Evolutionary conservation across 495 filamentous ascomycete genomes (phyloP).

Genomic region (Xanthoparmelia taractica): DNA sequence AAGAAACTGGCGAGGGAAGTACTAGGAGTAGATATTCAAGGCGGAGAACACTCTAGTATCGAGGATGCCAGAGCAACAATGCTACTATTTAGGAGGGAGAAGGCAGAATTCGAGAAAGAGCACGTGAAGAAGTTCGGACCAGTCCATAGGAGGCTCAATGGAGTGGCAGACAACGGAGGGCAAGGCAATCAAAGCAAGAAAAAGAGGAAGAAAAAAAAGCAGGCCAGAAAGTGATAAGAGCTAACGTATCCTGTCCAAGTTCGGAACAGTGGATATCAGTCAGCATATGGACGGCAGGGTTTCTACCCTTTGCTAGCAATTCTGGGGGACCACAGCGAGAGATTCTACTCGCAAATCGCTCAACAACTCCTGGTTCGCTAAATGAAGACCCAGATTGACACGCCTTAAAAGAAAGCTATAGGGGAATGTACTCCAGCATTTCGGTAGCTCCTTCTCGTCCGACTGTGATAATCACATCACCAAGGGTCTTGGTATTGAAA

Average conservation of each 20-base stretch:
- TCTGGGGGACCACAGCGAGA: neutral
- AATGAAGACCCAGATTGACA: constrained; percentile 5
- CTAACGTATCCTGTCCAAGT: neutral
- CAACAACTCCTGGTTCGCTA: constrained; percentile 12
- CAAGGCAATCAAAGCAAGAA: constrained; percentile 36
- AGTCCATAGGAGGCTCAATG: constrained; percentile 34
- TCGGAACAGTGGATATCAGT: neutral
- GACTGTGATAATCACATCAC: constrained; percentile 61
- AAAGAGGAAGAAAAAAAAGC: constrained; percentile 45
- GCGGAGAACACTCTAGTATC: constrained; percentile 62
- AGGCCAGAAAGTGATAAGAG: constrained; percentile 21
- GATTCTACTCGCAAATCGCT: constrained; percentile 11
- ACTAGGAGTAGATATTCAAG: constrained; percentile 76
- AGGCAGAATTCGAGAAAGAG: constrained; percentile 74
- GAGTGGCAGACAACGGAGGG: constrained; percentile 34
- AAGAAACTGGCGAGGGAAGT: constrained; percentile 68
- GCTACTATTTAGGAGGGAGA: constrained; percentile 73
- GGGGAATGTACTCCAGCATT: constrained; percentile 57
- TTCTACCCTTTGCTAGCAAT: neutral
- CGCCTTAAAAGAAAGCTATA: constrained; percentile 31
- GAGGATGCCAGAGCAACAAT: constrained; percentile 89
- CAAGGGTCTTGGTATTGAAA: constrained; percentile 60
- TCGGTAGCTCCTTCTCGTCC: constrained; percentile 58
- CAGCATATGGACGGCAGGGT: neutral
- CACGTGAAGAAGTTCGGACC: constrained; percentile 57